Evolutionary conservation across 352 stramenopile species (phyloP).

Genomic region (Phytophthora hibernalis): DNA sequence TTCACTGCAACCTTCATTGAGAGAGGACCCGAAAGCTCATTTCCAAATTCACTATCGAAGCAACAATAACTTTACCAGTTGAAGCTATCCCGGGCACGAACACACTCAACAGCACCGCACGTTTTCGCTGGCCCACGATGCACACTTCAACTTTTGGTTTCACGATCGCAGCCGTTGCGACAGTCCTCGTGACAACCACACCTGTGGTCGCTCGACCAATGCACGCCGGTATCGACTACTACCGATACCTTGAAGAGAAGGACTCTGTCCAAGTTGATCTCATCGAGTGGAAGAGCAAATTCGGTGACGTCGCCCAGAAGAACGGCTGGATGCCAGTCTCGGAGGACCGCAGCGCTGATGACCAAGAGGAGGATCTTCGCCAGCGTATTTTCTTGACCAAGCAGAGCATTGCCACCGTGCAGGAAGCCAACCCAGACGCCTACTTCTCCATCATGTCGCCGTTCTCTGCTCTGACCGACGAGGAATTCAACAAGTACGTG

Average conservation of each 20-base stretch:
- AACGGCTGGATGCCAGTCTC: conserved; percentile 49
- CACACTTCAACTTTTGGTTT: conserved; percentile 20
- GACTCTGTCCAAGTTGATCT: conserved; percentile 46
- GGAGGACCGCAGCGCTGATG: conserved; percentile 42
- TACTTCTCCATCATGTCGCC: conserved; percentile 66
- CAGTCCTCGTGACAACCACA: conserved; percentile 2
- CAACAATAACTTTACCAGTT: conserved; percentile 12
- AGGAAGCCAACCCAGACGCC: conserved; percentile 47
- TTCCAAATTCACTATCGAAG: conserved; percentile 27
- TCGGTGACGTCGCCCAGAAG: conserved; percentile 35
- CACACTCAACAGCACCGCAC: not conserved
- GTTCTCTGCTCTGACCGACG: conserved; percentile 50
- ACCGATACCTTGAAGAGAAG: conserved; percentile 52
- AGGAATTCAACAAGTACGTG: conserved; percentile 53
- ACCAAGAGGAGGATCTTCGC: conserved; percentile 51
- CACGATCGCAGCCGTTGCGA: conserved; percentile 3
- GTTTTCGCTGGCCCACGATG: conserved; percentile 12
- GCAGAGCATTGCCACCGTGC: conserved; percentile 39
- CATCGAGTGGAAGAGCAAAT: conserved; percentile 47
- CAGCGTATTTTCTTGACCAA: conserved; percentile 64
- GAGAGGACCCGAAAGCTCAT: conserved; percentile 17
- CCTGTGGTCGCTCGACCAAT: conserved; percentile 34
- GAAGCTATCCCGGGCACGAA: conserved; percentile 9
- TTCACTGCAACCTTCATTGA: conserved; percentile 2
- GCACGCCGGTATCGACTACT: conserved; percentile 57